A percentile compares a stretch with the other conserved stretches of the same genome.
phyloP scores from a whole-genome alignment of 2,329 filamentous ascomycete genomes.

The Botrytis fragariae region DNA sequence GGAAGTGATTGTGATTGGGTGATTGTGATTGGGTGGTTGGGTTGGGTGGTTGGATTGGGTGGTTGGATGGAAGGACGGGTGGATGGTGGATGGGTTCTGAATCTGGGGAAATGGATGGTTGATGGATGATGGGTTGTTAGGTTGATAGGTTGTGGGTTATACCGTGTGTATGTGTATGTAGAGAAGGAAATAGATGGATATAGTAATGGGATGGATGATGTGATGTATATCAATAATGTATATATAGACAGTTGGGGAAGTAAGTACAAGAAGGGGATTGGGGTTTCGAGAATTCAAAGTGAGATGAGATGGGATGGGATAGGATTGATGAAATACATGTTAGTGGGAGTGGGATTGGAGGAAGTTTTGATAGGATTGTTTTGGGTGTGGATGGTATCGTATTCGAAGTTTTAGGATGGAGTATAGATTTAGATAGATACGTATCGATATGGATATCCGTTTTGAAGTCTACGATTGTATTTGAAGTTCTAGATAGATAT shows the following conservation, averaged over 20 bases:
- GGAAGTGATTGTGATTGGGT: no score
- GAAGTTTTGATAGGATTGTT: neutral
- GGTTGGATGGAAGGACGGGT: no score
- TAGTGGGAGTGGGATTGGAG: neutral
- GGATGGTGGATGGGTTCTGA: neutral
- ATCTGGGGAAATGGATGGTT: neutral
- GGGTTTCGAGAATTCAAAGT: no score
- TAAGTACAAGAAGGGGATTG: neutral
- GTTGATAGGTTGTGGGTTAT: no score
- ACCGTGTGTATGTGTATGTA: neutral
- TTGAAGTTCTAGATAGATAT: no score
- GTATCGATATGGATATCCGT: no score
- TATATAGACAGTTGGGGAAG: neutral
- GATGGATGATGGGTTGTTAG: no score
- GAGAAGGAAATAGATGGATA: neutral
- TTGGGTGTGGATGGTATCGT: neutral
- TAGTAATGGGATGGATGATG: neutral
- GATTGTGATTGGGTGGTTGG: neutral
- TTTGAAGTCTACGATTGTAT: no score
- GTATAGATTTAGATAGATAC: no score
- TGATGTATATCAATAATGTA: neutral
- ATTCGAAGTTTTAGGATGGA: neutral
- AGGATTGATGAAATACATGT: no score
- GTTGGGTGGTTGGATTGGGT: no score
- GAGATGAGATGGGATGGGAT: neutral